Base-by-base conservation (phyloP, 2,329 filamentous ascomycete species). In the Colletotrichum sp. region DNA sequence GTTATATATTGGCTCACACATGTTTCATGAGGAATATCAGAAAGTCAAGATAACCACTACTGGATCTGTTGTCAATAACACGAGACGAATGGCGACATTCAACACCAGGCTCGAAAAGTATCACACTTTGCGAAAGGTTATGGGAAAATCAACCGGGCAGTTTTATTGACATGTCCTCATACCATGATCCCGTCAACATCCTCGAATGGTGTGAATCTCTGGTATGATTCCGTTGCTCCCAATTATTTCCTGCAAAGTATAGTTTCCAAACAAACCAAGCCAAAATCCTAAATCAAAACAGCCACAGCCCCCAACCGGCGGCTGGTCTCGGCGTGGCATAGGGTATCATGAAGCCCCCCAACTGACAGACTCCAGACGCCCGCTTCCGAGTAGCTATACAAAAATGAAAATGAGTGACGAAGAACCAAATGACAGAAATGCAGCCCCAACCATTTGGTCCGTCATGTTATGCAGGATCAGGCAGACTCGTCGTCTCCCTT, bases 351-450 rank as follows among this genome's bases (percentile, higher is more conserved):
- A 69, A 69, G 65, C 64, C 71, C 55, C 69, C 28, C 71, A 69
- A 69, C 71, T 69, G 57, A 63, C 65, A 73, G 71, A 69, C 71
- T 69, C 64, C 65, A 73, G 64, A 69, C 71, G 71, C 65, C 71
- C 57, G 65, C 65, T 63, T 63, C 71, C 55, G 55, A 73, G 65
- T 69, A 63, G 55, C 65, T 69, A 63, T n/a, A 63, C 21, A 69
- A 24, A 36, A 18, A 62, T 1, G 16, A 36, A 34, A 52, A 62
- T 4, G 18, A 16, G 62, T n/a, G 49, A 59, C 18, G 12, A 21
- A 28, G 32, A 39, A 72, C 16, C 30, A 55, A 57, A 64, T 34
- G 16, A 62, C 18, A 62, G 59, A 21, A 5, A 36, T 16, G 18
- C 21, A 26, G 13, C 52, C 36, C 28, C 21, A 44, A 24, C 21